Evolutionary conservation across 169 alveolate genomes (phyloP).

Genomic region (Miamiensis avidus): DNA sequence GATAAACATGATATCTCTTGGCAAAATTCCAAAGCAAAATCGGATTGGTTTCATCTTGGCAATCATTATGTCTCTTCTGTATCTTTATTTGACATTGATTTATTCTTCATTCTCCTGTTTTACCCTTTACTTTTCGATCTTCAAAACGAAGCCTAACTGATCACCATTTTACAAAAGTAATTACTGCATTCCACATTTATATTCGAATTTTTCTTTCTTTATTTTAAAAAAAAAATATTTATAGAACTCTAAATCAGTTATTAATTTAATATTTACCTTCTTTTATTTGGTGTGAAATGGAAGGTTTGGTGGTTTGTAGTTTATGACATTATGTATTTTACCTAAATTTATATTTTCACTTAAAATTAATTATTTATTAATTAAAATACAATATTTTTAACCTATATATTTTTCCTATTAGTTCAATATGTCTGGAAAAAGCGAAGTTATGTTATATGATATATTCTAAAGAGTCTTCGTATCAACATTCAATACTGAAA

Average conservation of each 20-base stretch:
- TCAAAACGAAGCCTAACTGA: background rate
- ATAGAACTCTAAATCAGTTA: too few relatives aligned
- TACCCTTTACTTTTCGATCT: background rate
- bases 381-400: background rate
- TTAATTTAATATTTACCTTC: too few relatives aligned
- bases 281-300: too few relatives aligned
- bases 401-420: slow-evolving; percentile 9
- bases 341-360: too few relatives aligned
- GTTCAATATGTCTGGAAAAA: background rate
- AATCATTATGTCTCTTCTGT: background rate
- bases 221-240: too few relatives aligned
- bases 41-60: background rate
- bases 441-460: background rate
- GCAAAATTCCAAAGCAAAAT: background rate
- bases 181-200: background rate
- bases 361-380: too few relatives aligned
- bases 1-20: background rate
- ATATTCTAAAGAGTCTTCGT: background rate
- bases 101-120: background rate
- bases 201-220: too few relatives aligned
- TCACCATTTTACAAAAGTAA: background rate
- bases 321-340: too few relatives aligned
- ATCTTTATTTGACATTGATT: too few relatives aligned
- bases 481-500: background rate
- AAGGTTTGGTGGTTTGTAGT: too few relatives aligned